Evolutionary conservation across 176 grass and related monocot species (phyloP), one percentile per base, ranked within the genome.

Genomic region (Oryza brachyantha): DNA sequence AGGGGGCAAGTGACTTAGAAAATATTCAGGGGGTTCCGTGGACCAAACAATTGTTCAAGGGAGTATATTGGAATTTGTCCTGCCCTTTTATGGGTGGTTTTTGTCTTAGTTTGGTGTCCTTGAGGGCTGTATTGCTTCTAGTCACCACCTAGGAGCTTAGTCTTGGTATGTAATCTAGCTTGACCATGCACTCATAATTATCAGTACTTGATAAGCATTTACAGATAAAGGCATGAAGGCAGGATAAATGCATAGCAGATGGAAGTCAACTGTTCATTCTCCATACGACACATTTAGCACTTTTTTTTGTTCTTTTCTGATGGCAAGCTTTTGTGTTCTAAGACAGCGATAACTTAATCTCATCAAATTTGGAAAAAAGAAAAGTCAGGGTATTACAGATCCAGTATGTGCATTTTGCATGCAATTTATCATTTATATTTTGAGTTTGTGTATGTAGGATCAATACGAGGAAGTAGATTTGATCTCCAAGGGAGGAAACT

Each of bases 401-500:
- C n/a, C 12, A 43, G 24, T 26, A n/a, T 40, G 4, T 66, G 3
- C 34, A 50, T 12, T 70, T 14, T 29, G 29, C 16, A 27, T 48
- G 60, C 29, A 35, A 6, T 25, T 36, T 14, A 3, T 84, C 14
- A 14, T 62, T 70, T 64, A 7, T 57, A 48, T 63, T 34, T 72
- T 68, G 26, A 55, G 42, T 13, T 26, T 43, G 68, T 41, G 42
- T 25, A n/a, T 45, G 66, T 82, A 87, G 85, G 91, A 97, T 75
- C 77, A 85, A 70, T 93, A 93, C 6, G 87, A 93, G 75, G 87
- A 90, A 45, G 87, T 88, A 26, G 81, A 93, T 76, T 74, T 90
- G 73, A 83, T 90, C 63, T 83, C 71, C 34, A 93, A 93, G 63
- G 91, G 84, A 5, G 93, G 93, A 66, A 97, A 97, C 79, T 97